These are phyloP conservation scores for Graphilbum fragrans DNA, from an alignment of 2,329 filamentous ascomycete genomes.

Conservation along the genomic window DNA sequence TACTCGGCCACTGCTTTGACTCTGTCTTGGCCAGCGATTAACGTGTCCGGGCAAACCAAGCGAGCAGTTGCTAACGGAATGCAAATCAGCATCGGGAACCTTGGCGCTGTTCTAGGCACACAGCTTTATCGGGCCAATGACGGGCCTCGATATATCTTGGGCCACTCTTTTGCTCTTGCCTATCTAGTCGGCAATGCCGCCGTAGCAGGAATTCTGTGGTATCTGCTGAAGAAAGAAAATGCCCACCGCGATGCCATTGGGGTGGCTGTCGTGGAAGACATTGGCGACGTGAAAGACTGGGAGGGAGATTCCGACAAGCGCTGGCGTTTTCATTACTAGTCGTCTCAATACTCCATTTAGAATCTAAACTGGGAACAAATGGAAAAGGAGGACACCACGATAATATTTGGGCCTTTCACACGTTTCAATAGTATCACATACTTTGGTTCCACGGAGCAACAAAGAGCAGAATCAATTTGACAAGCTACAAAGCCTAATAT, in stretches of 20 bases:
- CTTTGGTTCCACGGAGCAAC: no score
- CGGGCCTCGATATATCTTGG: constrained; percentile 48
- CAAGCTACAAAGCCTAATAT: no score
- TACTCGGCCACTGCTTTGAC: constrained; percentile 53
- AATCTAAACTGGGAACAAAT: no score
- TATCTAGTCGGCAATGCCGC: constrained; percentile 48
- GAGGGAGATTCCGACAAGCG: constrained; percentile 49
- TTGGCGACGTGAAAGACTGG: constrained; percentile 41
- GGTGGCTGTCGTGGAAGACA: constrained; percentile 28
- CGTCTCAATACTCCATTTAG: no score
- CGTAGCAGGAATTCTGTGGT: constrained; percentile 40
- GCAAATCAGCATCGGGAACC: constrained; percentile 60
- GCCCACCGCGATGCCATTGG: constrained; percentile 29
- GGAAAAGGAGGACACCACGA: no score
- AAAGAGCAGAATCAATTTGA: no score
- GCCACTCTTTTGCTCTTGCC: constrained; percentile 53
- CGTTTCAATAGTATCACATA: no score
- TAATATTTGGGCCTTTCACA: no score
- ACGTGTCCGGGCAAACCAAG: constrained; percentile 60
- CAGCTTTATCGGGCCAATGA: constrained; percentile 53
- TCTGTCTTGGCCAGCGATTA: constrained; percentile 59
- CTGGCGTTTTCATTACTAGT: constrained; percentile 52
- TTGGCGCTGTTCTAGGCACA: constrained; percentile 57
- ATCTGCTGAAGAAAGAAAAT: constrained; percentile 46
- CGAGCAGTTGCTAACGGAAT: constrained; percentile 55